Conservation (phyloP, 2,329 filamentous ascomycete genomes). For the Lachnellula cervina region DNA sequence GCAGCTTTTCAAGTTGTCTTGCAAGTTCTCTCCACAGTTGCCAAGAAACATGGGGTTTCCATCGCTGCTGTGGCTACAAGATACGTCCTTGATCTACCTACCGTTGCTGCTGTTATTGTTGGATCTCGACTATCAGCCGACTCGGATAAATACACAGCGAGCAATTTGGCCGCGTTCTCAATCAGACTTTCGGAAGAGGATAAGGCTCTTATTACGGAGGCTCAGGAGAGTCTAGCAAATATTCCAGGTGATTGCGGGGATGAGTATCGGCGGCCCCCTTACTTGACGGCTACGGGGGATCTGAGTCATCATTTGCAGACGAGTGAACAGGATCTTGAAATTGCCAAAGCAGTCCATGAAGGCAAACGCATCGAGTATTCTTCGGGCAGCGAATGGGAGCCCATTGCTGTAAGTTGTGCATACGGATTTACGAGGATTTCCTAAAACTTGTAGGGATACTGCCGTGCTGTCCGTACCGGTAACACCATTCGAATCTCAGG, state of each 20-base stretch:
- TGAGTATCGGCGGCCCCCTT: conserved; percentile 32
- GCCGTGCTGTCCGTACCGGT: conserved; percentile 27
- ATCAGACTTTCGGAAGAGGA: conserved; percentile 4
- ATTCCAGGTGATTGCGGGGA: conserved; percentile 33
- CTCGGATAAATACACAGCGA: conserved; percentile 5
- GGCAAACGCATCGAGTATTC: conserved; percentile 29
- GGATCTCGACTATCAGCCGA: conserved; percentile 3
- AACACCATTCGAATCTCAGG: conserved; percentile 28
- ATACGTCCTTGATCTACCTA: conserved; percentile 5
- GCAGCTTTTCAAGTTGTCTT: conserved; percentile 19
- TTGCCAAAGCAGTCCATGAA: conserved; percentile 16
- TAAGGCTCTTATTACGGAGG: conserved; percentile 7
- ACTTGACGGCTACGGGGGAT: conserved; percentile 31
- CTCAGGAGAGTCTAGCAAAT: conserved; percentile 25
- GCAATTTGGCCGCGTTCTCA: conserved; percentile 4
- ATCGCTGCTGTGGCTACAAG: conserved; percentile 8
- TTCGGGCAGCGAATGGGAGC: conserved; percentile 31
- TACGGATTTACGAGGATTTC: too few species aligned
- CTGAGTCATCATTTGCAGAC: conserved; percentile 29
- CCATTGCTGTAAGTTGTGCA: conserved; percentile 23
- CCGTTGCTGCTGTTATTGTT: conserved; percentile 8
- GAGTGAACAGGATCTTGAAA: conserved; percentile 1
- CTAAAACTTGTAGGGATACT: conserved; percentile 24
- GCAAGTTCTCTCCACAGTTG: background rate
- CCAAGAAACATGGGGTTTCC: conserved; percentile 1